phyloP scores from a whole-genome alignment of 768 basidiomycete genomes.

The Kwoniella sp. region DNA sequence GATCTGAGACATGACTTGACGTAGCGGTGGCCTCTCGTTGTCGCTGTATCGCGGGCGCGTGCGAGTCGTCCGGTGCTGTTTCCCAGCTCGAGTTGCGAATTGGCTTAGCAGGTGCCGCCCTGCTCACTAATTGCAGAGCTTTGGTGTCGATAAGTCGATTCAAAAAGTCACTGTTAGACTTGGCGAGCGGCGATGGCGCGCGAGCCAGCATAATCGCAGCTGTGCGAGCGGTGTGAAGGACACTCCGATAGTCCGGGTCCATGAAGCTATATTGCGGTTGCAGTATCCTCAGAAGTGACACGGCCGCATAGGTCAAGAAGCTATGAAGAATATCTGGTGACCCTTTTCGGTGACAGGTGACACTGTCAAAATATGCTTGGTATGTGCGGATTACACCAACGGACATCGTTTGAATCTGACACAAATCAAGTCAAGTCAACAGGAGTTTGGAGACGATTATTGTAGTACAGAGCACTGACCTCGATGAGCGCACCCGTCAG shows the following conservation, averaged over 20 bases:
- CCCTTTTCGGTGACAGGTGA: slow-evolving; percentile 18
- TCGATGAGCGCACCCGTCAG: slow-evolving; percentile 32
- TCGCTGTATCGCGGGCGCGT: too few relatives aligned
- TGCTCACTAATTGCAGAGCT: background rate
- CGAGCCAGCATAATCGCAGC: slow-evolving; percentile 38
- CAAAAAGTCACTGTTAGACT: slow-evolving; percentile 32
- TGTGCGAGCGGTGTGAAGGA: slow-evolving; percentile 19
- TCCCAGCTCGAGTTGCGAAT: background rate
- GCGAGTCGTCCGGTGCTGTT: background rate
- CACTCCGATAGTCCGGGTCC: slow-evolving; percentile 11
- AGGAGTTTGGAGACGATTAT: too few relatives aligned
- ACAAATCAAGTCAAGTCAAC: background rate
- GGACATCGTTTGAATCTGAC: slow-evolving; percentile 31
- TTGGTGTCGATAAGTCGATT: slow-evolving; percentile 25
- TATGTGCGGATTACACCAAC: slow-evolving; percentile 34
- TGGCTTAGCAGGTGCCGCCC: too few relatives aligned
- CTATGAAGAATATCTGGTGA: slow-evolving; percentile 41
- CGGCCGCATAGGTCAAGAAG: slow-evolving; percentile 45
- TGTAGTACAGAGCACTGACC: slow-evolving; percentile 15
- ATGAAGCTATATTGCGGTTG: slow-evolving; percentile 11
- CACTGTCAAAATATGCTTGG: slow-evolving; percentile 27
- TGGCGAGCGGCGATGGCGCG: slow-evolving; percentile 28
- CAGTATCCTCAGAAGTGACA: slow-evolving; percentile 32
- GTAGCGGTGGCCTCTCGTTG: background rate
- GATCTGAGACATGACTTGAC: background rate